These are phyloP conservation scores for Paradendryphiella salina DNA, from an alignment of 2,329 filamentous ascomycete species.

Conservation along the genomic window DNA sequence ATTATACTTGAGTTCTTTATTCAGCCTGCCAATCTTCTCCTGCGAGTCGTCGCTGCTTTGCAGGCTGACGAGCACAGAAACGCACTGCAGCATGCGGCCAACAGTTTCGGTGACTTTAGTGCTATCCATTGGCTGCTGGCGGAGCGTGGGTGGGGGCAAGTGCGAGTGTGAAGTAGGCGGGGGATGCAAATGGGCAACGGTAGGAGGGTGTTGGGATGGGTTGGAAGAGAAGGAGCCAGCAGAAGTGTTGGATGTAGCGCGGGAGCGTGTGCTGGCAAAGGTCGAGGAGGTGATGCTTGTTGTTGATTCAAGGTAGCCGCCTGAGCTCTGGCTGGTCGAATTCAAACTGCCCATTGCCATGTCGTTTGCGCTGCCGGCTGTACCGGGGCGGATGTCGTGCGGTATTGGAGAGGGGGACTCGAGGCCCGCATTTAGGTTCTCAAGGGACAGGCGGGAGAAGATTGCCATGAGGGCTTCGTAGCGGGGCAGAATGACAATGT, in stretches of 20 bases:
- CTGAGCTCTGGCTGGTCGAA: conserved; percentile 65
- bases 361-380: conserved; percentile 34
- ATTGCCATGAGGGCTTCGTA: conserved; percentile 87
- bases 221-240: conserved; percentile 53
- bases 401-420: conserved; percentile 41
- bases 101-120: conserved; percentile 92
- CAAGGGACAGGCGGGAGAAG: conserved; percentile 85
- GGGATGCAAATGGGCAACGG: conserved; percentile 10
- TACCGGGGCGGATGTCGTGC: conserved; percentile 34
- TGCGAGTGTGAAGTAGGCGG: conserved; percentile 19
- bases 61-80: conserved; percentile 83
- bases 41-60: conserved; percentile 73
- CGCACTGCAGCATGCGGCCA: conserved; percentile 92
- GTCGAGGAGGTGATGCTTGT: conserved; percentile 57
- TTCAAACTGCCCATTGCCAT: conserved; percentile 68
- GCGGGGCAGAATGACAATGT: conserved; percentile 83
- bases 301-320: conserved; percentile 73
- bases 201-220: conserved; percentile 25
- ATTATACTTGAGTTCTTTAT: conserved; percentile 89
- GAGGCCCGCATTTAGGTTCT: conserved; percentile 62
- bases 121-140: conserved; percentile 50
- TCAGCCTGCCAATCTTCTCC: conserved; percentile 78
- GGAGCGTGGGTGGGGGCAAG: conserved; percentile 10
- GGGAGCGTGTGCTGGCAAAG: conserved; percentile 62
- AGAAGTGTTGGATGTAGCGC: conserved; percentile 82